Conservation (phyloP, 202 grass and related monocot genomes). For the Carex arenaria region DNA sequence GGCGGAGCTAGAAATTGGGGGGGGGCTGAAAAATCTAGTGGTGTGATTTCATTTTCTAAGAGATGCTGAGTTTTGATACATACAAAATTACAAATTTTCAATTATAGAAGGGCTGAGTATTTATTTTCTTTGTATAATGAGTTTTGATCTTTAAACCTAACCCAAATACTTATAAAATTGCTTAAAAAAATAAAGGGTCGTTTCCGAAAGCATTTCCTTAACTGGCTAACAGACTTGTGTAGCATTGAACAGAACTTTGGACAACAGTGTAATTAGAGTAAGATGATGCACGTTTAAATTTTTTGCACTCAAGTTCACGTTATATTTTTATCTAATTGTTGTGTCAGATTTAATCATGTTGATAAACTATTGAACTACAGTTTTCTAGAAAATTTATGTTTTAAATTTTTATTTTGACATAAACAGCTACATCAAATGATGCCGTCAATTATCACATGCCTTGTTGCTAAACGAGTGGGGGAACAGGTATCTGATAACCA, state of each 20-base stretch:
- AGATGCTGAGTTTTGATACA: too few species aligned
- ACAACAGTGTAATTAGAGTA: neutral
- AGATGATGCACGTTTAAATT: neutral
- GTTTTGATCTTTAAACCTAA: neutral
- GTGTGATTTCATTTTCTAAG: too few species aligned
- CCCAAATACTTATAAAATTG: neutral
- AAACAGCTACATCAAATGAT: constrained; percentile 89
- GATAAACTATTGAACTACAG: neutral
- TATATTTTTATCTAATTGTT: neutral
- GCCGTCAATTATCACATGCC: constrained; percentile 83
- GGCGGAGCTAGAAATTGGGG: too few species aligned
- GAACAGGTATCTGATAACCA: constrained; percentile 77
- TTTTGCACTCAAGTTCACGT: neutral
- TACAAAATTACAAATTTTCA: too few species aligned
- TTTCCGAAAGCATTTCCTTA: neutral
- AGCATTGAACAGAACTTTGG: neutral
- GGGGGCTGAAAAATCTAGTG: too few species aligned
- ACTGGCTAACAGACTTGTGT: neutral
- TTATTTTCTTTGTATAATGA: neutral
- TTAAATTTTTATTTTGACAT: constrained; percentile 21
- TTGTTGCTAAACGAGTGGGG: constrained; percentile 80
- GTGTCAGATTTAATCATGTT: neutral
- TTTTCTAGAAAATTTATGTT: neutral
- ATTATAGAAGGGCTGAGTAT: neutral
- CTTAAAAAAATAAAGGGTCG: neutral